Evolutionary conservation across 2,329 filamentous ascomycete genomes (phyloP), one percentile per base, ranked within the genome.

Genomic region (Epichloe bromicola): DNA sequence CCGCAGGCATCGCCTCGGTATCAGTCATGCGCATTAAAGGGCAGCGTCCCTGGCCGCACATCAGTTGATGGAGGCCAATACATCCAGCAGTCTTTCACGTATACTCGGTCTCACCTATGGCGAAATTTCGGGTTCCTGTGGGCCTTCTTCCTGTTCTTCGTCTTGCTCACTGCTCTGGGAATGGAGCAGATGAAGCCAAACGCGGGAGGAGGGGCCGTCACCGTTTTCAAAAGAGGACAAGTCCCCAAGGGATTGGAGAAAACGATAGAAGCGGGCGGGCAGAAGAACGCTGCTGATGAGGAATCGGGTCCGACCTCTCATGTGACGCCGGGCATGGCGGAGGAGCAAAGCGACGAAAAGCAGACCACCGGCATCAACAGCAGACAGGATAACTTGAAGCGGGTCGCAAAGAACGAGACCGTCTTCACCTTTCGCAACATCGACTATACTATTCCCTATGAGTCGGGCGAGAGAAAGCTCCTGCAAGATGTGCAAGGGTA

Each of bases 401-500:
- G 72, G 2, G 74, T 85, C 14, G 77, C 78, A 2, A 79, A 77
- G 59, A 83, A 83, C 54, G 79, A 84, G 47, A 73, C 73, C 0
- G 68, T 79, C 3, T 75, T 82, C 48, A 79, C 77, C 0, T 76
- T 75, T 51, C 68, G 69, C 54, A 64, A 75, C 41, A 67, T 78
- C 51, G 72, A 73, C 47, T 78, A 77, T 54, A 73, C 66, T 0
- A 72, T 74, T 2, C 70, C 70, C 11, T 68, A 66, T 54, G 86
- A 88, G 60, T 73, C 74, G 3, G 79, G 86, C 48, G 68, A 76
- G n/a, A 76, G 85, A 19, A 78, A 81, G 46, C 76, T 93, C 50
- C 69, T 93, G 19, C 79, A 89, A 53, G 75, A 88, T 54, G 83
- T 91, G 1, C 82, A 90, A 58, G 87, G 87, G n/a, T 91, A 83